phyloP scores from a whole-genome alignment of 2,329 filamentous ascomycete genomes.

The Clonostachys chloroleuca region DNA sequence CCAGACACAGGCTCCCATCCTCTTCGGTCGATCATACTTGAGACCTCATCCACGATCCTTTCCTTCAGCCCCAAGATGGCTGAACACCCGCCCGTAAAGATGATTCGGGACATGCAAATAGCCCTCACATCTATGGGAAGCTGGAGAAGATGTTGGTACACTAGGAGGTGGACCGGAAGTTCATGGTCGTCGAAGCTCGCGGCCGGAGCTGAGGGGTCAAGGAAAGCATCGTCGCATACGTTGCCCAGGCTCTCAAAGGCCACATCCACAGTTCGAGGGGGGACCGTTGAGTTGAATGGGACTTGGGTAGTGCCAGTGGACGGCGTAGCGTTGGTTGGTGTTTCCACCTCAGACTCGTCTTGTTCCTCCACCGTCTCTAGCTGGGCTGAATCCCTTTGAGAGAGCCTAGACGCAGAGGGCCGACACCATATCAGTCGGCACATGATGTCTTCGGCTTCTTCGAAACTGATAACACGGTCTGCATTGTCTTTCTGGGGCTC shows the following conservation, averaged over 20 bases:
- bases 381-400: conserved; percentile 30
- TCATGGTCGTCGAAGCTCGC: conserved; percentile 81
- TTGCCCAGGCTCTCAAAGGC: conserved; percentile 68
- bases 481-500: conserved; percentile 12
- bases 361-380: conserved; percentile 51
- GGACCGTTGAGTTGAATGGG: conserved; percentile 38
- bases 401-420: conserved; percentile 19
- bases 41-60: conserved; percentile 73
- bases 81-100: conserved; percentile 80
- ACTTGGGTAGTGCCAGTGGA: conserved; percentile 14
- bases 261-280: conserved; percentile 55
- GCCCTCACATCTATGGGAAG: conserved; percentile 80
- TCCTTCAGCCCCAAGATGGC: conserved; percentile 74
- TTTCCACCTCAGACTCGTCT: conserved; percentile 41
- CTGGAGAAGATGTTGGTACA: conserved; percentile 71
- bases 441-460: conserved; percentile 77
- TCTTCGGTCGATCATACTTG: conserved; percentile 56
- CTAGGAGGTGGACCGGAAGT: conserved; percentile 67
- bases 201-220: conserved; percentile 49
- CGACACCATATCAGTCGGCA: conserved; percentile 75
- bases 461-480: conserved; percentile 54
- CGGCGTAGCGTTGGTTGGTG: conserved; percentile 10
- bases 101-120: conserved; percentile 81
- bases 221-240: conserved; percentile 72
- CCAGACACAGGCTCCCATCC: conserved; percentile 78